These are phyloP conservation scores for Zygotorulaspora mrakii DNA, from an alignment of 1,139 yeast genomes.

Conservation along the genomic window DNA sequence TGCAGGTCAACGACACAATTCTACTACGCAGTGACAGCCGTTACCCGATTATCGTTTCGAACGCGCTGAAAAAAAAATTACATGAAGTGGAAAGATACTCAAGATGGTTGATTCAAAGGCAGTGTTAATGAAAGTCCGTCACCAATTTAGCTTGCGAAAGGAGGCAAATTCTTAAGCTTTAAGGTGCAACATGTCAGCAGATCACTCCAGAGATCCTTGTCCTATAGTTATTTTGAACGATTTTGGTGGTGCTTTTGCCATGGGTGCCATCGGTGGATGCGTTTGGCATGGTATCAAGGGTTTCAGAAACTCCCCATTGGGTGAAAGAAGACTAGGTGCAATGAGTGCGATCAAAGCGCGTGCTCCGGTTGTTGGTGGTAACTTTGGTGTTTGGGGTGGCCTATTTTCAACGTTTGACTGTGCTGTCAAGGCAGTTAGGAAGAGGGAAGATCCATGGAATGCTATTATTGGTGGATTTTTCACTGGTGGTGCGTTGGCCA, in stretches of 20 bases:
- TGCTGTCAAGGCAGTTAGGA: constrained; percentile 89
- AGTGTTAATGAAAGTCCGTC: no score
- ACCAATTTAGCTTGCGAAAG: no score
- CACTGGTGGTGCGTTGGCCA: constrained; percentile 96
- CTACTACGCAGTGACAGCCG: no score
- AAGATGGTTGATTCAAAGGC: constrained; percentile 2
- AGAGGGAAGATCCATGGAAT: constrained; percentile 98
- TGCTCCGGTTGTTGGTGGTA: constrained; percentile 98
- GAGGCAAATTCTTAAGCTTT: no score
- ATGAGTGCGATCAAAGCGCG: constrained; percentile 87
- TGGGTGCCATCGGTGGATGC: constrained; percentile 98
- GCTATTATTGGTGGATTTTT: constrained; percentile 97
- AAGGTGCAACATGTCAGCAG: constrained; percentile 65
- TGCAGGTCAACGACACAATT: no score
- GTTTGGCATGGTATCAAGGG: constrained; percentile 99
- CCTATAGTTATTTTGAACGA: constrained; percentile 93
- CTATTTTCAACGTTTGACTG: constrained; percentile 93
- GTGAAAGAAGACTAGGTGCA: constrained; percentile 91
- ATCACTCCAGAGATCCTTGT: constrained; percentile 98
- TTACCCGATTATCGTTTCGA: background rate
- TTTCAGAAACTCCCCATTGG: constrained; percentile 94
- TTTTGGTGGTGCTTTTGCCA: constrained; percentile 97
- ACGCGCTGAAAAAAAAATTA: background rate
- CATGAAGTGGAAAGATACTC: background rate
- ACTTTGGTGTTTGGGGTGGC: constrained; percentile 99